Percentiles rank a stretch among this genome's conserved stretches.
Evolutionary conservation across 148 eudicot genomes (phyloP).

Genomic region (Fallopia convolvulus): DNA sequence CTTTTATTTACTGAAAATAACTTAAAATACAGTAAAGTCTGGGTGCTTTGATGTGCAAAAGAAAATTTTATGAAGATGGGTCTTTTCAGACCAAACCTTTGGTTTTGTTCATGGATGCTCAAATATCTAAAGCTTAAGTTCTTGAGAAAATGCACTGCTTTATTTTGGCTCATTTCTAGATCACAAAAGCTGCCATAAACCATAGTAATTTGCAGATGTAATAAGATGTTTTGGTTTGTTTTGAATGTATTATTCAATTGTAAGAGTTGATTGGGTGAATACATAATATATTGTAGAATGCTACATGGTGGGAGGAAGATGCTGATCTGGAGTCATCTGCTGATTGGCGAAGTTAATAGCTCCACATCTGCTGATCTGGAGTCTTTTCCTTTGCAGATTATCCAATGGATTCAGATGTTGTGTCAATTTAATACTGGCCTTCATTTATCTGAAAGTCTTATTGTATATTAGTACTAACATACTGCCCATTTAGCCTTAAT

Average conservation of each 20-base stretch:
- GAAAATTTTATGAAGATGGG: too few relatives aligned
- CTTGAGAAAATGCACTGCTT: not conserved
- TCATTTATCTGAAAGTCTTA: not conserved
- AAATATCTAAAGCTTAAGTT: not conserved
- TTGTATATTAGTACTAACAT: not conserved
- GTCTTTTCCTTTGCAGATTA: slow-evolving; percentile 52
- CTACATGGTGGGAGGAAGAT: slow-evolving; percentile 73
- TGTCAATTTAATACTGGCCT: not conserved
- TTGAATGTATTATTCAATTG: not conserved
- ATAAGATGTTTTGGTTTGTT: not conserved
- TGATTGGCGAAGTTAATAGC: slow-evolving; percentile 46
- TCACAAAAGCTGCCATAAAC: not conserved
- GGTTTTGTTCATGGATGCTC: too few relatives aligned
- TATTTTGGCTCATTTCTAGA: not conserved
- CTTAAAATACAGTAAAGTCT: not conserved
- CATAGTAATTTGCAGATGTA: not conserved
- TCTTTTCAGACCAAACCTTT: too few relatives aligned
- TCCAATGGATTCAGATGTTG: not conserved
- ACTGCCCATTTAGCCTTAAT: too few relatives aligned
- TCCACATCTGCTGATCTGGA: slow-evolving; percentile 28
- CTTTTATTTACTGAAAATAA: not conserved
- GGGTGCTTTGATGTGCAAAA: too few relatives aligned
- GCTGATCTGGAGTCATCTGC: slow-evolving; percentile 47
- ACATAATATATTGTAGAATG: slow-evolving; percentile 19
- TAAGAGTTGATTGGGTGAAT: not conserved